phyloP scores from a whole-genome alignment of 2,329 filamentous ascomycete genomes.

The Neodidymelliopsis sp. region DNA sequence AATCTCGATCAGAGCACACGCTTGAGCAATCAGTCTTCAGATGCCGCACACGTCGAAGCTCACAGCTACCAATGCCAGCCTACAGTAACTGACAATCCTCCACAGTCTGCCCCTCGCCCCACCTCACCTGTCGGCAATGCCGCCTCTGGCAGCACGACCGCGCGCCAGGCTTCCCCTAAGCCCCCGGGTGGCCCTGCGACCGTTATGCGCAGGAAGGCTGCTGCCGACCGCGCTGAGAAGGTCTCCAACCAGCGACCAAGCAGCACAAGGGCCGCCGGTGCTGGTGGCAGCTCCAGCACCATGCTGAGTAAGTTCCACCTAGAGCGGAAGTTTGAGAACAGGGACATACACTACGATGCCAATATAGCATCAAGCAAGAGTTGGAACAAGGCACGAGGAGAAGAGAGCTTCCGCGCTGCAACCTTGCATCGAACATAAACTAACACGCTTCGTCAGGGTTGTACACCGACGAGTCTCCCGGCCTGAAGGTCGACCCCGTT shows the following conservation, averaged over 20 bases:
- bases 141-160: constrained; percentile 71
- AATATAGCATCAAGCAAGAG: not conserved
- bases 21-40: not conserved
- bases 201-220: constrained; percentile 92
- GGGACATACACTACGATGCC: not conserved
- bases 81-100: constrained; percentile 18
- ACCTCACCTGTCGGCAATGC: constrained; percentile 49
- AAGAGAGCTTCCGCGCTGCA: not conserved
- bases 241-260: constrained; percentile 91
- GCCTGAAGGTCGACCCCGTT: constrained; percentile 96
- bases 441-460: constrained; percentile 65
- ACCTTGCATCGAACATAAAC: not conserved
- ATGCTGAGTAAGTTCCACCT: constrained; percentile 82
- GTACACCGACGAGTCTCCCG: constrained; percentile 98
- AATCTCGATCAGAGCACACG: not conserved
- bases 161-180: constrained; percentile 83
- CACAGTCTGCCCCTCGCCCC: constrained; percentile 47
- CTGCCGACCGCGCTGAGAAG: constrained; percentile 97
- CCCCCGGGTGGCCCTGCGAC: constrained; percentile 94
- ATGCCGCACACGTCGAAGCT: not conserved
- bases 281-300: constrained; percentile 94
- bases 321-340: not conserved
- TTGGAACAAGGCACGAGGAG: not conserved
- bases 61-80: not conserved
- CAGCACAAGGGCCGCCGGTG: constrained; percentile 91